Percentiles rank a stretch among this genome's conserved stretches.
These are phyloP conservation scores for Croton laevigatus DNA, from an alignment of 441 rosid species.

Conservation along the genomic window DNA sequence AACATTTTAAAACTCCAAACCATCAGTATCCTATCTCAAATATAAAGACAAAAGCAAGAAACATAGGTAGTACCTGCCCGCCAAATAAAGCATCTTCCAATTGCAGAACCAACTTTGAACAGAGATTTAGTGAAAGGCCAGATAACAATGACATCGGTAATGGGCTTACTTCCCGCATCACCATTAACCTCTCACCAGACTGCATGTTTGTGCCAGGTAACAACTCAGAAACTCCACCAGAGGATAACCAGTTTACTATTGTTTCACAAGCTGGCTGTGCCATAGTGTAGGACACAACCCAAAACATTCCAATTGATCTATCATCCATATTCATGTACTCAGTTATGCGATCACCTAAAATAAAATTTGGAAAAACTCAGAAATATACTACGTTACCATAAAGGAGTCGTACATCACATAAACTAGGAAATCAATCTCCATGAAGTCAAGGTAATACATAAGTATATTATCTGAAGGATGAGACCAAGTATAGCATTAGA, in stretches of 20 bases:
- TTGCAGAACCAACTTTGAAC: conserved; percentile 73
- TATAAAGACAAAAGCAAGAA: conserved; percentile 11
- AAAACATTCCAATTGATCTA: conserved; percentile 94
- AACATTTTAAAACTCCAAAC: too few relatives aligned
- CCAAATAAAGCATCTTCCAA: conserved; percentile 88
- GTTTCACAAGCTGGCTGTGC: conserved; percentile 93
- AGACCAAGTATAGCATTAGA: background rate
- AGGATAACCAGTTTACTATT: conserved; percentile 75
- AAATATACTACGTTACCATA: background rate
- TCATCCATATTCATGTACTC: conserved; percentile 99
- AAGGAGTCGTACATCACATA: background rate
- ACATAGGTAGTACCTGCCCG: conserved; percentile 61
- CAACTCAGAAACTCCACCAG: conserved; percentile 72
- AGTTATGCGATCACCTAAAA: conserved; percentile 86
- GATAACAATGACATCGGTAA: conserved; percentile 86
- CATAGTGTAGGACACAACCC: conserved; percentile 98
- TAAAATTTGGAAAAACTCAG: conserved; percentile 14
- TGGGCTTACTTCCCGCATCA: conserved; percentile 93
- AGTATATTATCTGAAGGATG: conserved; percentile 6
- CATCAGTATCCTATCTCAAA: background rate
- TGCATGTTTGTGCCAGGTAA: conserved; percentile 59
- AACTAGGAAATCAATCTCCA: background rate
- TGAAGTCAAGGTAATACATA: background rate
- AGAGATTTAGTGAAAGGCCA: conserved; percentile 88
- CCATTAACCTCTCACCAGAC: conserved; percentile 75